Conservation (phyloP, 148 eudicot species). For the Vaccinium macrocarpon region DNA sequence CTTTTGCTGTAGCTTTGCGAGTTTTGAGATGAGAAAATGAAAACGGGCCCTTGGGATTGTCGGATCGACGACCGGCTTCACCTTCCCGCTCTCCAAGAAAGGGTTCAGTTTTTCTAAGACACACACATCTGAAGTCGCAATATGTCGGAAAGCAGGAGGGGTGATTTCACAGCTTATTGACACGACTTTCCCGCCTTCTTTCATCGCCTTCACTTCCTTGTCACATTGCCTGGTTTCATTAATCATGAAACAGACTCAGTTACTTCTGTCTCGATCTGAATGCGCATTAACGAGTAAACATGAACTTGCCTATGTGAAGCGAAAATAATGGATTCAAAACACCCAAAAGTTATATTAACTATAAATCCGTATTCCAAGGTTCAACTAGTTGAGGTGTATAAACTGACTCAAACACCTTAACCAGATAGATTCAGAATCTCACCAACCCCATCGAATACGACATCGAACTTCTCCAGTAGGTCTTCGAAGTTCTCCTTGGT, state of each 20-base stretch:
- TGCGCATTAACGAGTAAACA: no score
- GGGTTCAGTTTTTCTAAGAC: constrained; percentile 75
- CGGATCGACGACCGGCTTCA: constrained; percentile 75
- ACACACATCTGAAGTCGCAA: constrained; percentile 72
- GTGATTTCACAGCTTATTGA: constrained; percentile 66
- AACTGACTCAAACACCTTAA: no score
- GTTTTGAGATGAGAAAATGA: constrained; percentile 77
- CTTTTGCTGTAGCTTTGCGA: constrained; percentile 78
- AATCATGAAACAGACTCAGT: neutral
- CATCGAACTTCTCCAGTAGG: constrained; percentile 78
- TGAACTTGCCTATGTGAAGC: no score
- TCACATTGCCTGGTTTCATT: constrained; percentile 62
- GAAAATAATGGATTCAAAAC: no score
- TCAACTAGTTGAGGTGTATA: no score
- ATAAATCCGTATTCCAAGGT: no score
- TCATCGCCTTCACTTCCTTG: constrained; percentile 67
- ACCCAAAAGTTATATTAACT: no score
- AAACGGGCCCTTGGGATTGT: constrained; percentile 82
- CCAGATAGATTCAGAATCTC: constrained; percentile 24
- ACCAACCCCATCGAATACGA: constrained; percentile 92
- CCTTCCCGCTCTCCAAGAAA: constrained; percentile 66
- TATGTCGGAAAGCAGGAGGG: constrained; percentile 81
- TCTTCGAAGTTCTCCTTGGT: constrained; percentile 86
- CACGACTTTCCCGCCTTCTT: constrained; percentile 90
- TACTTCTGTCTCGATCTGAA: neutral